These are phyloP conservation scores for Globisporangium apiculatum DNA, from an alignment of 352 stramenopile genomes.

Conservation along the genomic window DNA sequence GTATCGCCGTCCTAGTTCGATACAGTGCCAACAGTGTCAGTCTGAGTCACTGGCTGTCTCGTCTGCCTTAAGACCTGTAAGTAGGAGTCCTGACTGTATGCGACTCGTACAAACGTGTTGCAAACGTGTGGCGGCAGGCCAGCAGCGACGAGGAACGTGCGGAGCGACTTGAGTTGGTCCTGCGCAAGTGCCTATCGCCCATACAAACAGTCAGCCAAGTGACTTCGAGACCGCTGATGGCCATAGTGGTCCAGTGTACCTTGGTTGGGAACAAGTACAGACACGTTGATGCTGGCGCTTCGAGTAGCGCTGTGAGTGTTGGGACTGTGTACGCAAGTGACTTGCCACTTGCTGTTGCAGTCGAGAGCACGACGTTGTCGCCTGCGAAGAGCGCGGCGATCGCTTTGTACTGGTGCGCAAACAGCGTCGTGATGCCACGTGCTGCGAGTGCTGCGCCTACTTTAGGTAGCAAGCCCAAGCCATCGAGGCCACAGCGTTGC, in stretches of 20 bases:
- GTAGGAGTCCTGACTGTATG: no score
- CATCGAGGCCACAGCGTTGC: slow-evolving; percentile 25
- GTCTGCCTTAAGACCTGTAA: no score
- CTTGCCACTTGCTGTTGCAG: slow-evolving; percentile 95
- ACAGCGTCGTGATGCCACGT: slow-evolving; percentile 73
- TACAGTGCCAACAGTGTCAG: no score
- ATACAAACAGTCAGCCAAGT: no score
- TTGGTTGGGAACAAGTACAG: slow-evolving; percentile 98
- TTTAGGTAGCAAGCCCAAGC: slow-evolving; percentile 27
- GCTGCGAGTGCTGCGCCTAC: slow-evolving; percentile 35
- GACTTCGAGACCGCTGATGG: no score
- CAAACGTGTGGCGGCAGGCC: slow-evolving; percentile 39
- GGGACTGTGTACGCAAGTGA: slow-evolving; percentile 96
- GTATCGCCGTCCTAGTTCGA: slow-evolving; percentile 91
- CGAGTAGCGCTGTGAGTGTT: slow-evolving; percentile 75
- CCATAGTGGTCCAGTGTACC: slow-evolving; percentile 11
- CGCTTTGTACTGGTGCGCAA: slow-evolving; percentile 85
- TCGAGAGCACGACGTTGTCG: slow-evolving; percentile 93
- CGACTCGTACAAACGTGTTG: slow-evolving; percentile 45
- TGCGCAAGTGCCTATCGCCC: slow-evolving; percentile 87
- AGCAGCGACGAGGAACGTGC: slow-evolving; percentile 56
- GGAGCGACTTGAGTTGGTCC: slow-evolving; percentile 93
- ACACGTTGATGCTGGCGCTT: slow-evolving; percentile 53
- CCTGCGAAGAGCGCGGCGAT: slow-evolving; percentile 86
- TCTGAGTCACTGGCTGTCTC: no score